Evolutionary conservation across 2,329 filamentous ascomycete genomes (phyloP), one percentile per base, ranked within the genome.

Genomic region (Xylariaceae sp.): DNA sequence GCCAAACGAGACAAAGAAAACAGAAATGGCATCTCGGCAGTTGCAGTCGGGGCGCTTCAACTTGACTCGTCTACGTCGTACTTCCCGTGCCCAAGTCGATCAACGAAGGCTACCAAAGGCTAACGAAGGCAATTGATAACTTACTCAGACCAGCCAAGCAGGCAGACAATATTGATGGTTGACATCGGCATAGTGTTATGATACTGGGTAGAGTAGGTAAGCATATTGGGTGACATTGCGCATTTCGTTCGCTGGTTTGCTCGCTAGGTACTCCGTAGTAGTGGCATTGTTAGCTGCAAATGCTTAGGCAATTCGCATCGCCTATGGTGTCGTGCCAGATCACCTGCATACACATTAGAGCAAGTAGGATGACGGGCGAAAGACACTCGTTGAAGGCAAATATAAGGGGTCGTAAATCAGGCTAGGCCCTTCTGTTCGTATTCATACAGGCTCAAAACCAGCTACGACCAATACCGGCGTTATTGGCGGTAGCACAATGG

Each of bases 41-140:
- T 30, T 30, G 5, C 23, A 23, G 57, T 41, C 35, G 15, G 23
- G 30, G 37, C 17, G 15, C 13, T 13, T 9, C 48, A 4, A 30
- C 15, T 57, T 56, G 30, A 47, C 30, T 41, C 37, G 37, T 41
- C 48, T 52, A 55, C 54, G 39, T 3, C 1, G 47, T 10, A 30
- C 23, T 30, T 30, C 18, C 49, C 13, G 49, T 30, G 18, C 34
- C 45, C 53, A 51, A 13, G 10, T 6, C n/a, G 18, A 30, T 15
- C 17, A 52, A 10, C 9, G 3, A 13, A 41, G 37, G 37, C 37
- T 41, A 41, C 11, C 37, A 18, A 45, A 56, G 55, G 55, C 53
- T 52, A 58, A 51, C 61, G 58, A 56, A 61, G 55, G n/a, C 11
- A 41, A 17, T 37, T 34, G 37, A 11, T n/a, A 53, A 10, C 11